Percentiles rank a stretch among this genome's conserved stretches.
Evolutionary conservation across 768 basidiomycete species (phyloP).

Genomic region (Pleurotus eryngii): DNA sequence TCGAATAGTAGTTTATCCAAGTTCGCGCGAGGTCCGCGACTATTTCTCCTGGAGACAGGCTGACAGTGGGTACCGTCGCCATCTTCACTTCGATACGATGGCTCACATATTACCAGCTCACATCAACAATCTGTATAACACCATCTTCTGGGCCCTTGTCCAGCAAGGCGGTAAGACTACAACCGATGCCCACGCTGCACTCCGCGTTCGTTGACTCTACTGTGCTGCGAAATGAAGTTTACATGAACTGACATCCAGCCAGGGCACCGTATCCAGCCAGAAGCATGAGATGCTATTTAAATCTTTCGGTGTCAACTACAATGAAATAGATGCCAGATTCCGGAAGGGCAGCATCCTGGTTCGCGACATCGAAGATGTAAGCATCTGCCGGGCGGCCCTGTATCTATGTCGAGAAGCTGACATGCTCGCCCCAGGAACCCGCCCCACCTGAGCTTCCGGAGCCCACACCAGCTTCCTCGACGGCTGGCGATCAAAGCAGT

Average conservation of each 20-base stretch:
- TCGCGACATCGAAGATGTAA: constrained; percentile 49
- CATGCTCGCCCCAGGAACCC: not conserved
- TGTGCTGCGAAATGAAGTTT: not conserved
- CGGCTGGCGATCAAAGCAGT: constrained; percentile 4
- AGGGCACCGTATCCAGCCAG: constrained; percentile 87
- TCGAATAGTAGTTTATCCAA: constrained; percentile 80
- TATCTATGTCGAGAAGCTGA: not conserved
- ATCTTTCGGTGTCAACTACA: constrained; percentile 87
- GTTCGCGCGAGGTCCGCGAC: constrained; percentile 68
- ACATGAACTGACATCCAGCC: not conserved
- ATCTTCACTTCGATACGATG: not conserved
- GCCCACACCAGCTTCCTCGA: not conserved
- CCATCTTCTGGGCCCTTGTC: constrained; percentile 91
- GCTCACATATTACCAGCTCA: constrained; percentile 64
- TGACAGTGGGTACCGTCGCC: constrained; percentile 66
- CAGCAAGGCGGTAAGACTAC: constrained; percentile 77
- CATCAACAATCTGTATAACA: constrained; percentile 98
- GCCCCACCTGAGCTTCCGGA: not conserved
- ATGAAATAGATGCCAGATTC: constrained; percentile 63
- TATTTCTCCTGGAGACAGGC: constrained; percentile 97
- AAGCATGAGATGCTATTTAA: constrained; percentile 92
- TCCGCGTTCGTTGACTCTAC: constrained; percentile 50
- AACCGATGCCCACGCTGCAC: constrained; percentile 75
- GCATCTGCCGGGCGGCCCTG: not conserved
- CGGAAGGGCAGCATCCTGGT: constrained; percentile 85